Evolutionary conservation across 495 filamentous ascomycete species (phyloP).

Genomic region (Zalerion maritima): DNA sequence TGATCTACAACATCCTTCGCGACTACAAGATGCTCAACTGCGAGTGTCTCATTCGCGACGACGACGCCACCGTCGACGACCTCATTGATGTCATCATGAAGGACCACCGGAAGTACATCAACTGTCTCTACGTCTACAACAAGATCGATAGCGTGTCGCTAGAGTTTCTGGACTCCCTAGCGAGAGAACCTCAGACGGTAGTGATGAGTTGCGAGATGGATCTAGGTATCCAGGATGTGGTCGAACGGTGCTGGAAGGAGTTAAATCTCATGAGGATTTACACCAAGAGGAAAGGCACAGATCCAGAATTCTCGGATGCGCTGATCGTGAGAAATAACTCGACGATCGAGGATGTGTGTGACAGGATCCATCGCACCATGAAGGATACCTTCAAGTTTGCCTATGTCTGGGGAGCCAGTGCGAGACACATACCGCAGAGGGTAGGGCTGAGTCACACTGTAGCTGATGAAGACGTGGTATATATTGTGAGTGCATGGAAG

Average conservation of each 20-base stretch:
- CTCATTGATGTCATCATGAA: conserved; percentile 99
- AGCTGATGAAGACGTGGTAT: conserved; percentile 92
- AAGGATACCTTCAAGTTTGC: conserved; percentile 99
- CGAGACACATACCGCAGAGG: conserved; percentile 84
- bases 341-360: conserved; percentile 93
- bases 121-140: conserved; percentile 97
- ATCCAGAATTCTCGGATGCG: conserved; percentile 84
- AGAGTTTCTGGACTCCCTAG: conserved; percentile 82
- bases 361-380: conserved; percentile 82
- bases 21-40: conserved; percentile 99
- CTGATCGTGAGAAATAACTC: conserved; percentile 80
- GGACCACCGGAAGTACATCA: conserved; percentile 94
- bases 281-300: conserved; percentile 89
- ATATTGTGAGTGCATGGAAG: conserved; percentile 73
- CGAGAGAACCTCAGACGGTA: conserved; percentile 80
- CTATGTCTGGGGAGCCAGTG: conserved; percentile 93
- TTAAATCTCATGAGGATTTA: conserved; percentile 83
- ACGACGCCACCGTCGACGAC: conserved; percentile 92
- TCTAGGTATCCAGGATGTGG: conserved; percentile 88
- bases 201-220: conserved; percentile 99
- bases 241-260: conserved; percentile 93
- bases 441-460: conserved; percentile 81
- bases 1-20: conserved; percentile 87
- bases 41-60: conserved; percentile 89
- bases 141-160: conserved; percentile 95